These are phyloP conservation scores for Echeveria elegans DNA, from an alignment of 164 flowering plant genomes.

Conservation along the genomic window DNA sequence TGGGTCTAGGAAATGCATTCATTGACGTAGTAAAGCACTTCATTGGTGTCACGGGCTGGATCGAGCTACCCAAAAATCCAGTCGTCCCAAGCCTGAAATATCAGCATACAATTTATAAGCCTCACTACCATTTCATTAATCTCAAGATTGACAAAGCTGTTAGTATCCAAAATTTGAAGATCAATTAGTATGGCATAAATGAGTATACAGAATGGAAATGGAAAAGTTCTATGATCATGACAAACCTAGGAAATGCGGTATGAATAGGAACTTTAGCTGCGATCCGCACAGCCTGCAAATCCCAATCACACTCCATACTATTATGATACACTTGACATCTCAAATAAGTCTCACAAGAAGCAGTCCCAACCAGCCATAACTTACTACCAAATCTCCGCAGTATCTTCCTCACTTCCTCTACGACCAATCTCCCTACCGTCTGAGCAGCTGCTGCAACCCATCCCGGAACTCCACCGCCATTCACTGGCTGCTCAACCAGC, in stretches of 20 bases:
- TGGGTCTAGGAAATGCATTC: constrained; percentile 24
- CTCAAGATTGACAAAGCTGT: too few relatives aligned
- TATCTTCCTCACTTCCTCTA: constrained; percentile 64
- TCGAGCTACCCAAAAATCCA: constrained; percentile 47
- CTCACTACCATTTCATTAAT: neutral
- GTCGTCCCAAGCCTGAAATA: constrained; percentile 47
- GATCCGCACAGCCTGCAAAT: constrained; percentile 83
- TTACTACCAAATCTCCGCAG: constrained; percentile 41
- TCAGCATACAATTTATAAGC: neutral
- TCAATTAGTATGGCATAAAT: neutral
- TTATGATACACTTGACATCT: constrained; percentile 89
- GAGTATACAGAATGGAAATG: neutral
- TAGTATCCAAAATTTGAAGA: neutral
- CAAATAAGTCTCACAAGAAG: constrained; percentile 91
- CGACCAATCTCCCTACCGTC: constrained; percentile 41
- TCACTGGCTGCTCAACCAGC: constrained; percentile 74
- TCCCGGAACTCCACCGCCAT: constrained; percentile 19
- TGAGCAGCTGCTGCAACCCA: constrained; percentile 19
- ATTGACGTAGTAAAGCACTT: constrained; percentile 29
- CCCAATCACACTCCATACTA: constrained; percentile 91
- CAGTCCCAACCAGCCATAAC: constrained; percentile 83
- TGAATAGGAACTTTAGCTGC: constrained; percentile 52
- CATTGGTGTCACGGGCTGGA: constrained; percentile 39
- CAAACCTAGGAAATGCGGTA: constrained; percentile 69
- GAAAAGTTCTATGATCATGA: neutral